Base-by-base conservation (phyloP, 2,329 filamentous ascomycete genomes). In the Aureobasidium sp. region DNA sequence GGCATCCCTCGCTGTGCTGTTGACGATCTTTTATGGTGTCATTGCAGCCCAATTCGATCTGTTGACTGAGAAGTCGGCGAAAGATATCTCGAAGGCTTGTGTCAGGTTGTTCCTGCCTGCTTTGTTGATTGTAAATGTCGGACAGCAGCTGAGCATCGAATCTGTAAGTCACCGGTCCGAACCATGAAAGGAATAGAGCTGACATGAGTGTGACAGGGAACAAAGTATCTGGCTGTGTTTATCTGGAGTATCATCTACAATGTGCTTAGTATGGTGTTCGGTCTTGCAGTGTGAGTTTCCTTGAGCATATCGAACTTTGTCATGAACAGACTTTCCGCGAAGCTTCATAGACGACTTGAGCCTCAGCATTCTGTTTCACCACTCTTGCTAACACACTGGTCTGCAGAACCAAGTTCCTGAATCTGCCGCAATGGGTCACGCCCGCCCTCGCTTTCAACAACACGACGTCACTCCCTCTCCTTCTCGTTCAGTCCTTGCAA, bases 391-490 rank as follows among this genome's bases (percentile, higher is more conserved):
- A 61, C n/a, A 3, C 18, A n/a, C 1, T 40, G 16, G 31, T 23
- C 2, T n/a, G 25, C 45, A 62, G 47, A 15, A 83, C 81, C 4
- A 78, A 77, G 29, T 64, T 81, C n/a, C 82, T 88, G 68, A 81
- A 80, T 27, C 77, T 87, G 5, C 86, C 85, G 1, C 73, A 77
- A 23, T 88, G 86, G 86, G 81, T 84, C 2, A 84, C 84, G 4
- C 84, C 84, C 4, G 84, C 86, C 1, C 79, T 87, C 43, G 79
- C 82, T 45, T 88, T 88, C 77, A 88, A 88, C 74, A 88, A 88
- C 71, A 88, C 86, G 0, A 87, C 85, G 0, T 83, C 82, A 18
- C 78, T 87, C 1, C 85, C 85, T 1, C 77, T 88, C 15, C 76
- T 87, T 6, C 78, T 88, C 1, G 77, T 87, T 4, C 80, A 85